Base-by-base conservation (phyloP, 2,329 filamentous ascomycete genomes). In the Cladophialophora exuberans region DNA sequence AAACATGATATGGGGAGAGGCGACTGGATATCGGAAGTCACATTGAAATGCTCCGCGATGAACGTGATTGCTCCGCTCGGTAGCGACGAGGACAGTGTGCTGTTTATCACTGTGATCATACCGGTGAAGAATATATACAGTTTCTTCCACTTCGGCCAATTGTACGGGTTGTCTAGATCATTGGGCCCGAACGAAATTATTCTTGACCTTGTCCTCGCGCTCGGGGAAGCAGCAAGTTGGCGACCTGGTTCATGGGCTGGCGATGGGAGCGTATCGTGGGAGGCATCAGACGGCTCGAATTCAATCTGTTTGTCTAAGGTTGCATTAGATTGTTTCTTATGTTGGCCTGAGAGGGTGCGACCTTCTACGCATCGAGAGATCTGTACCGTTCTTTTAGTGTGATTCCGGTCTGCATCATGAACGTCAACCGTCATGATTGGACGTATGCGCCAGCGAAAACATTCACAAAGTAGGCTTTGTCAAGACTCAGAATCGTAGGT, bases 1-100 rank as follows among this genome's bases (percentile, higher is more conserved):
- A 73, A 75, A 15, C 73, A 62, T 2, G 73, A 74, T 38, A 74
- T 73, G 0, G 71, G 71, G 4, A 75, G 62, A 6, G 71, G 71
- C 1, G 73, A 60, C 45, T 73, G 69, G 6, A 66, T 56, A 9
- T 64, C 43, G 18, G 66, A 66, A 11, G 63, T 65, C 11, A 66
- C 48, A 23, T 59, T 39, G 48, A 64, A 66, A 18, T 72, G 61
- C 20, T 67, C 56, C 54, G 70, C 67, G 44, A 73, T 73, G 43
- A 63, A 64, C 18, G 66, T 66, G 22, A 73, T 66, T 36, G 70
- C 70, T 60, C 72, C 72, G 61, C 70, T 72, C 11, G 72, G 71
- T 10, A 74, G 55, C 3, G 71, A 70, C 3, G 70, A 67, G 3
- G 69, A 68, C 35, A 74, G 62, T 5, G 71, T 71, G 49, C 70